These are phyloP conservation scores for Raddia guianensis DNA, from an alignment of 176 grass and related monocot genomes.

Conservation along the genomic window DNA sequence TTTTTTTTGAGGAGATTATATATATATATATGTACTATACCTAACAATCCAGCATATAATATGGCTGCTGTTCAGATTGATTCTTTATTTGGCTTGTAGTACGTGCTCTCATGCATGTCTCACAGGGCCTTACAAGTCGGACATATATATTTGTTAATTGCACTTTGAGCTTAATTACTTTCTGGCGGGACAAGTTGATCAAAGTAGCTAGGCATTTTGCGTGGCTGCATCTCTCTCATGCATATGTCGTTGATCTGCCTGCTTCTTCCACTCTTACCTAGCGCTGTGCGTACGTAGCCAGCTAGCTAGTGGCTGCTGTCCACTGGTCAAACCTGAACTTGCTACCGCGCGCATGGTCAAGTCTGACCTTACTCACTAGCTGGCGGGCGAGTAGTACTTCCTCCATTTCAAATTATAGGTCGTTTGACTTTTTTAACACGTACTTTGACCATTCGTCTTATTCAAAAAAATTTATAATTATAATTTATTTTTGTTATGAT, in stretches of 20 bases:
- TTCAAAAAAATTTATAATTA: too few relatives aligned
- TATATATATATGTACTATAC: too few relatives aligned
- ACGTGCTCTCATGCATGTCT: not conserved
- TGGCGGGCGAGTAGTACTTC: too few relatives aligned
- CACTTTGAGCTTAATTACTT: not conserved
- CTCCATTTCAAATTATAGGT: too few relatives aligned
- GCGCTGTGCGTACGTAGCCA: not conserved
- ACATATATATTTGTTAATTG: not conserved
- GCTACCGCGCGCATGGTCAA: not conserved
- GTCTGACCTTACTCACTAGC: too few relatives aligned
- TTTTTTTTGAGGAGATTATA: too few relatives aligned
- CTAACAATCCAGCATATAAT: not conserved
- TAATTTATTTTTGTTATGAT: too few relatives aligned
- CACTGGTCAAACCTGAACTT: constrained; percentile 20
- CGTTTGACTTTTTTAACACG: too few relatives aligned
- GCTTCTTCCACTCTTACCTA: not conserved
- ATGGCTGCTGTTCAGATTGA: not conserved
- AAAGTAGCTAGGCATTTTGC: not conserved
- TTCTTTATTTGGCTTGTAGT: not conserved
- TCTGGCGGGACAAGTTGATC: not conserved
- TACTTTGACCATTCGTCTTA: too few relatives aligned
- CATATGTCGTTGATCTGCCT: too few relatives aligned
- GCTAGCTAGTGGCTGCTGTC: not conserved
- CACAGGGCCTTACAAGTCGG: not conserved
- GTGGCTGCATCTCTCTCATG: not conserved